phyloP scores from a whole-genome alignment of 768 basidiomycete genomes.

The Podaxis rugospora region DNA sequence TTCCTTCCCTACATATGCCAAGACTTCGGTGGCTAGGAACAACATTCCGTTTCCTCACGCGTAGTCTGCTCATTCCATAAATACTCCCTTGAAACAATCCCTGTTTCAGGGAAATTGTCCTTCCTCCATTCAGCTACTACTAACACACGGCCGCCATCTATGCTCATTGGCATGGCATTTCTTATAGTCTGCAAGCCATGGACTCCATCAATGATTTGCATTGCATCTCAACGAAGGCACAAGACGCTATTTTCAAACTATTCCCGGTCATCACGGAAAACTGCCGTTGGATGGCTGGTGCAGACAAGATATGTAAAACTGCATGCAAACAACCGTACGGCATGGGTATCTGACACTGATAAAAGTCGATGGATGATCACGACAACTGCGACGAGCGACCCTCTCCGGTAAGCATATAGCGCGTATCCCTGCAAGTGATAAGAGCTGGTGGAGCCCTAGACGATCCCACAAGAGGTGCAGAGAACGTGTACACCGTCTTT shows the following conservation, averaged over 20 bases:
- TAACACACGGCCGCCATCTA: not conserved
- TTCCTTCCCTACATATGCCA: not conserved
- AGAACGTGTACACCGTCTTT: too few relatives aligned
- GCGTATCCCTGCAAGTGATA: too few relatives aligned
- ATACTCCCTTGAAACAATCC: slow-evolving; percentile 1
- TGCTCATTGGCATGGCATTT: not conserved
- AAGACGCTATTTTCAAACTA: not conserved
- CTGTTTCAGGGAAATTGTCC: not conserved
- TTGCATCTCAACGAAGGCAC: not conserved
- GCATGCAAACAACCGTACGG: not conserved
- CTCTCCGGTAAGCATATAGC: not conserved
- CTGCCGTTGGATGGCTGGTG: not conserved
- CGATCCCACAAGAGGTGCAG: too few relatives aligned
- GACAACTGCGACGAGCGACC: not conserved
- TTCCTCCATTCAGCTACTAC: not conserved
- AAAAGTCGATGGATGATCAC: not conserved
- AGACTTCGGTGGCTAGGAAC: not conserved
- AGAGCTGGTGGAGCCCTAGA: too few relatives aligned
- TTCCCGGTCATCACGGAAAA: not conserved
- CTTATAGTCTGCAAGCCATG: not conserved
- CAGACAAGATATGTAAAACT: not conserved
- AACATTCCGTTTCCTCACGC: not conserved
- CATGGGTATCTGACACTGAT: not conserved
- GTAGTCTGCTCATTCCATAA: not conserved
- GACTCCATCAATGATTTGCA: not conserved